A percentile compares a stretch with the other conserved stretches of the same genome.
These are phyloP conservation scores for Knoxdaviesia capensis DNA, from an alignment of 2,329 filamentous ascomycete genomes.

Conservation along the genomic window DNA sequence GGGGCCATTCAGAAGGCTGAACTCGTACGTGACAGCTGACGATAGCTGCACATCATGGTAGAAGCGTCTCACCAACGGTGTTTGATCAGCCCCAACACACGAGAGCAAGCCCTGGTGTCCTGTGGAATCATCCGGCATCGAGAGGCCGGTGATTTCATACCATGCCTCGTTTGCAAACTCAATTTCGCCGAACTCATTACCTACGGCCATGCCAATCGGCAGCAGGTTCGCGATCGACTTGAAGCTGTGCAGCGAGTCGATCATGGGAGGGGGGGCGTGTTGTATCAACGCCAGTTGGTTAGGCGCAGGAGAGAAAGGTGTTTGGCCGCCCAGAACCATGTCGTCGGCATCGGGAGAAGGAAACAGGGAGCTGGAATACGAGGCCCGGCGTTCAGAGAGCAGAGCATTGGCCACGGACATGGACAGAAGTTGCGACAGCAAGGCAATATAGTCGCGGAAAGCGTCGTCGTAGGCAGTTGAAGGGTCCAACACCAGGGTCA, in stretches of 20 bases:
- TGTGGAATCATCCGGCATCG: conserved; percentile 11
- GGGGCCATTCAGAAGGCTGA: conserved; percentile 6
- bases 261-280: conserved; percentile 6
- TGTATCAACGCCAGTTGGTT: too few species aligned
- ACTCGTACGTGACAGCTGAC: conserved; percentile 21
- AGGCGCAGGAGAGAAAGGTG: too few species aligned
- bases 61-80: conserved; percentile 16
- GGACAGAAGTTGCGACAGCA: conserved; percentile 12
- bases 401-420: too few species aligned
- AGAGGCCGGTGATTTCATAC: conserved; percentile 28
- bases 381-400: too few species aligned
- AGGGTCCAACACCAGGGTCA: conserved; percentile 52
- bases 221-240: conserved; percentile 53
- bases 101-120: conserved; percentile 17
- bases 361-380: too few species aligned
- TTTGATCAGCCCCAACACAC: conserved; percentile 25
- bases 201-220: conserved; percentile 55
- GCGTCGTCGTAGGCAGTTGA: conserved; percentile 53
- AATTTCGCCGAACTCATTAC: conserved; percentile 41
- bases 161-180: conserved; percentile 54
- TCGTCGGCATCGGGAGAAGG: too few species aligned
- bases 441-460: conserved; percentile 45
- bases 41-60: conserved; percentile 15
- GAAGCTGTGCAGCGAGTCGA: conserved; percentile 32
- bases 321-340: too few species aligned